Conservation (phyloP, 1,284 basidiomycete genomes). For the Melampsora americana region DNA sequence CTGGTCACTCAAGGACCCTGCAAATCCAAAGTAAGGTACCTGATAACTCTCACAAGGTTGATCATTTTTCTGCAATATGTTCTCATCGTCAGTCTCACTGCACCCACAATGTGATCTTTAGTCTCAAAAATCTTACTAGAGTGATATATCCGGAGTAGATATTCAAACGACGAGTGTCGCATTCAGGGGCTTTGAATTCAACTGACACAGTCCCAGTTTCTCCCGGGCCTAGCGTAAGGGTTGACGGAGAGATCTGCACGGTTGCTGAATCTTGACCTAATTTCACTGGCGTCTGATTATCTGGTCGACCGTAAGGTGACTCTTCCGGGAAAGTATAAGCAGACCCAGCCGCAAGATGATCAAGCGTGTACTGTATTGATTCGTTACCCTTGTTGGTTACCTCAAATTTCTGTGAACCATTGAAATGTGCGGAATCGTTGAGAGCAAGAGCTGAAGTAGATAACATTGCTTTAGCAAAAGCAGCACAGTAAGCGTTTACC, state of each 20-base stretch:
- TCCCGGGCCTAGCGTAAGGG: constrained; percentile 24
- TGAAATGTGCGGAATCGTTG: constrained; percentile 23
- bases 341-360: constrained; percentile 29
- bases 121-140: constrained; percentile 11
- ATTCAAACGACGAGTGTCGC: constrained; percentile 2
- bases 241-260: constrained; percentile 5
- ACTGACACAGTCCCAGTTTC: constrained; percentile 3
- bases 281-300: constrained; percentile 3
- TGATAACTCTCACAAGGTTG: constrained; percentile 31
- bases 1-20: constrained; percentile 37
- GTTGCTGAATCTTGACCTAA: constrained; percentile 4
- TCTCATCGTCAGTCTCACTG: neutral
- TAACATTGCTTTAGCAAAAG: constrained; percentile 34
- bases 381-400: constrained; percentile 12
- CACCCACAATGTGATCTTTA: neutral
- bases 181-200: constrained; percentile 21
- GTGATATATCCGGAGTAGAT: constrained; percentile 43
- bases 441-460: constrained; percentile 30
- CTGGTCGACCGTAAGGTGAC: constrained; percentile 16
- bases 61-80: constrained; percentile 11
- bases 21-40: constrained; percentile 37
- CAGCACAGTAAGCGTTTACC: constrained; percentile 42
- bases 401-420: constrained; percentile 18
- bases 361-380: constrained; percentile 16
- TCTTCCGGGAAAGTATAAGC: constrained; percentile 11